Base-by-base conservation (phyloP, 2,329 filamentous ascomycete species). In the Cladosporium austrohemisphaericum region DNA sequence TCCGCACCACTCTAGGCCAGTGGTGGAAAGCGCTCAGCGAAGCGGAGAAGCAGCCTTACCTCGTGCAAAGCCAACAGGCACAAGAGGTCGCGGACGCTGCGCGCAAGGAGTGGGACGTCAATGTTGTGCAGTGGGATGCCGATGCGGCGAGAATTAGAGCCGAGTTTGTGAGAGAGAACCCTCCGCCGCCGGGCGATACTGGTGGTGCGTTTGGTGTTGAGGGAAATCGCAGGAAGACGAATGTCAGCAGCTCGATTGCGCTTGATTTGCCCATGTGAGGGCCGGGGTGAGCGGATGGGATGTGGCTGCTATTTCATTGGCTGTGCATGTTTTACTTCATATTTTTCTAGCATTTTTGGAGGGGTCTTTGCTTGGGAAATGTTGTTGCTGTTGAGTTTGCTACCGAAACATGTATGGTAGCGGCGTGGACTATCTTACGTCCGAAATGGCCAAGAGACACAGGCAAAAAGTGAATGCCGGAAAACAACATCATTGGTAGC, bases 21-120 rank as follows among this genome's bases (percentile, higher is more conserved):
- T 91, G 93, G 84, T 98, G 93, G 93, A 88, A 86, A 58, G 85
- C 87, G 41, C 83, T 87, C 0, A 70, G 76, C 1, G 75, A 81
- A 5, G 86, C 86, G 36, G 78, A 83, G 58, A 88, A 85, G 62
- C 77, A 79, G 63, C 91, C 90, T 1, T 97, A 87, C 61, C 78
- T 91, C 41, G 84, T 89, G 22, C 78, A 84, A 64, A 87, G 86
- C 3, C 77, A 83, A 48, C 76, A 77, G 45, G 85, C 88, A 57
- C 91, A 91, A 65, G 75, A 77, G 50, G 74, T 70, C 1, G 86
- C 90, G 57, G 73, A 73, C 22, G 73, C 75, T 29, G 76, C 77
- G 5, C 63, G 85, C 47, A 75, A 73, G 13, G 74, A 74, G 18
- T 89, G 81, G 66, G 81, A 82, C 38, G 74, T 76, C 41, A 74